Base-by-base conservation (phyloP, 2,329 filamentous ascomycete species). In the Xylaria arbuscula region DNA sequence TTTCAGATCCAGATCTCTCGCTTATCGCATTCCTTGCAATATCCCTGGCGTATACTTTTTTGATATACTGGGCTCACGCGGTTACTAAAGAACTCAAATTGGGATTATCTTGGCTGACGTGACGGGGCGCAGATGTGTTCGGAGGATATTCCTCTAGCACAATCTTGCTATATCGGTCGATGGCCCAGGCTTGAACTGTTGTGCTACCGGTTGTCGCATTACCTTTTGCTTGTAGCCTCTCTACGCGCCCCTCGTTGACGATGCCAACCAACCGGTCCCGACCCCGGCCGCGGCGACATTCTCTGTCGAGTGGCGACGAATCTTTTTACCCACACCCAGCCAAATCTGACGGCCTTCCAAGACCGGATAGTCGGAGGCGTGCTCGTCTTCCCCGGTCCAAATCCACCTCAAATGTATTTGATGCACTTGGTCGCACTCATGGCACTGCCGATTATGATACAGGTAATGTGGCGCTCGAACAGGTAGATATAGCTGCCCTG, bases 371-470 rank as follows among this genome's bases (percentile, higher is more conserved):
- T 17, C 62, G 54, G 56, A 61, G 55, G 42, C 72, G 64, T 22
- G 69, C 67, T 36, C 70, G 70, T 24, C 61, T 76, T 36, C 72
- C 74, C 53, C 74, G 73, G 34, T 76, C 76, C 9, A 74, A 72
- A 48, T 78, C 76, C 3, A 71, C 73, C 5, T 76, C 75, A 54
- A 74, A 75, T 58, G 73, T 77, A 54, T 69, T 72, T 34, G 71
- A 76, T 28, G 47, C 28, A 22, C 63, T 57, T 17, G 40, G 50
- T n/a, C 53, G 47, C 55, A n/a, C 51, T 28, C 54, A 22, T 36
- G 56, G 11, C 34, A 34, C 38, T 28, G n/a, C 48, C 17, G 65
- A 68, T 38, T 54, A 69, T 54, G 63, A 70, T 10, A 58, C 54
- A 28, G 59, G 66, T 11, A 72, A 73, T 55, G 55, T 64, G 15